Percentiles rank a stretch among this genome's conserved stretches.
Evolutionary conservation across 352 stramenopile species (phyloP).

Genomic region (Sclerospora graminicola): DNA sequence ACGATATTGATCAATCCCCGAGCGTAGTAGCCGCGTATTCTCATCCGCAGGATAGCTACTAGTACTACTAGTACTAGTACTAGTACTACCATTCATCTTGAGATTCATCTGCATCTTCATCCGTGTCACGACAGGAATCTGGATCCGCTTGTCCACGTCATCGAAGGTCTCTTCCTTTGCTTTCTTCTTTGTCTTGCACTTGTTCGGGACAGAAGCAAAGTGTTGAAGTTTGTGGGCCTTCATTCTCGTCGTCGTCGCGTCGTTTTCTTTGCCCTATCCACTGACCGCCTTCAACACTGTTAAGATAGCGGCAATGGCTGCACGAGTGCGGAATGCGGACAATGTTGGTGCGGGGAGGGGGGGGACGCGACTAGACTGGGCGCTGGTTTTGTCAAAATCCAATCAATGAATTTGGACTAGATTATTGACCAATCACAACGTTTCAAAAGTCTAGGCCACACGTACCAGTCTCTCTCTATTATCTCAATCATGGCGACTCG

Average conservation of each 20-base stretch:
- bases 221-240: constrained; percentile 14
- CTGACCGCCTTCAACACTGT: constrained; percentile 2
- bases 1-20: constrained; percentile 62
- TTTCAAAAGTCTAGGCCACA: constrained; percentile 12
- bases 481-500: constrained; percentile 21
- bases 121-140: constrained; percentile 45
- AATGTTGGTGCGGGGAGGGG: constrained; percentile 2
- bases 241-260: constrained; percentile 6
- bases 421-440: constrained; percentile 5
- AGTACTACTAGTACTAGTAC: no score
- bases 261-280: neutral
- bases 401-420: neutral
- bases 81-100: constrained; percentile 23
- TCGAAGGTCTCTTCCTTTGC: constrained; percentile 11
- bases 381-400: constrained; percentile 2
- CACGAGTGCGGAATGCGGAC: constrained; percentile 7
- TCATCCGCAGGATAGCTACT: neutral
- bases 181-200: constrained; percentile 14
- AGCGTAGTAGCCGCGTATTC: constrained; percentile 28
- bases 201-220: neutral
- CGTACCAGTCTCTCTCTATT: constrained; percentile 5
- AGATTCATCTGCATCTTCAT: constrained; percentile 41
- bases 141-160: constrained; percentile 64
- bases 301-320: neutral
- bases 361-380: no score